Percentiles rank a stretch among this genome's conserved stretches.
phyloP scores from a whole-genome alignment of 306 rosid genomes.

The Cercis canadensis region DNA sequence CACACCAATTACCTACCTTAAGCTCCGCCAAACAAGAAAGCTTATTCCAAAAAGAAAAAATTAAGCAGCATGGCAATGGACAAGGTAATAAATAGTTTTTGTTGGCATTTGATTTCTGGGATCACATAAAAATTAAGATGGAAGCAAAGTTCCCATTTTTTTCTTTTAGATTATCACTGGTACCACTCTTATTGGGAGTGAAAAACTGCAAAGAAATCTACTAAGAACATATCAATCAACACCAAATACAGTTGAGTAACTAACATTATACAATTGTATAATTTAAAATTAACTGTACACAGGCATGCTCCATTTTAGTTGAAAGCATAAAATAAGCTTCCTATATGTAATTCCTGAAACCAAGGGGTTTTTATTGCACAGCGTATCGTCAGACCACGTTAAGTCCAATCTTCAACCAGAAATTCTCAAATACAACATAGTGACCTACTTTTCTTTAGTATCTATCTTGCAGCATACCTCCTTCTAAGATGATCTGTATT shows the following conservation, averaged over 20 bases:
- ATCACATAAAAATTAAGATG: conserved; percentile 16
- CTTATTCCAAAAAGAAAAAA: conserved; percentile 15
- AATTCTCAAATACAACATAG: background rate
- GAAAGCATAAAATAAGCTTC: conserved; percentile 17
- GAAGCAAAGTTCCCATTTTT: conserved; percentile 5
- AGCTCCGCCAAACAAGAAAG: conserved; percentile 8
- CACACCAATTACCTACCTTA: conserved; percentile 12
- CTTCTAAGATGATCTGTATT: background rate
- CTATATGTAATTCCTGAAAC: conserved; percentile 10
- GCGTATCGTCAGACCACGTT: background rate
- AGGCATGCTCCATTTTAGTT: background rate
- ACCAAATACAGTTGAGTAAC: background rate
- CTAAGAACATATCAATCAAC: background rate
- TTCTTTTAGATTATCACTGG: conserved; percentile 8
- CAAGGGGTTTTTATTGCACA: background rate
- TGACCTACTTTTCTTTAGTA: conserved; percentile 13
- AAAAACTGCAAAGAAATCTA: background rate
- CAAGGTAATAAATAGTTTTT: conserved; percentile 1
- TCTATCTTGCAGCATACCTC: background rate
- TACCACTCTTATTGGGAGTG: background rate
- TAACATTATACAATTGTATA: background rate
- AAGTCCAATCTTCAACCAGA: conserved; percentile 2
- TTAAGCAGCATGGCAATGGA: background rate
- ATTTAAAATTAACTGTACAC: background rate
- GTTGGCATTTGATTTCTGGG: conserved; percentile 17